A percentile compares a stretch with the other conserved stretches of the same genome.
Evolutionary conservation across 768 basidiomycete genomes (phyloP).

Genomic region (Rhodocollybia butyracea): DNA sequence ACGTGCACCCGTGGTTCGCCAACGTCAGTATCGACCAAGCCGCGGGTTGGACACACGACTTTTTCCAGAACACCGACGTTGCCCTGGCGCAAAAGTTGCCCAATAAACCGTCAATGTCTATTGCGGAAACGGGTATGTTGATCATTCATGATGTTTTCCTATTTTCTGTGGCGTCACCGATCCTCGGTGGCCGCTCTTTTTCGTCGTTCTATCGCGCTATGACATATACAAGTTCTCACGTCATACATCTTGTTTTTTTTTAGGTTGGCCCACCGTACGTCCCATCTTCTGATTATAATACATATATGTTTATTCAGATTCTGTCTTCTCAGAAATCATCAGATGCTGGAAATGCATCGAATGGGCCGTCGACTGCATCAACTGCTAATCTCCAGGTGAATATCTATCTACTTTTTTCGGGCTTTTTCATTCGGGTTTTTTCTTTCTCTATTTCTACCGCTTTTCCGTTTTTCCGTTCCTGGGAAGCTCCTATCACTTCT

Average conservation of each 20-base stretch:
- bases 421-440: neutral
- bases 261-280: conserved; percentile 74
- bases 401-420: no score
- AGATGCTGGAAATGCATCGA: conserved; percentile 50
- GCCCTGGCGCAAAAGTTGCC: conserved; percentile 44
- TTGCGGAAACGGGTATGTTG: conserved; percentile 91
- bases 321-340: conserved; percentile 48
- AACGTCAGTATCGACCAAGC: conserved; percentile 62
- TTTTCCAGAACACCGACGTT: conserved; percentile 69
- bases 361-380: conserved; percentile 68
- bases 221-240: no score
- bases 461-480: neutral
- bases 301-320: neutral
- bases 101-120: conserved; percentile 80
- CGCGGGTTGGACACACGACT: conserved; percentile 78
- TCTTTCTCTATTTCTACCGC: neutral
- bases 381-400: conserved; percentile 56
- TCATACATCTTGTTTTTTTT: no score
- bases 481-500: no score
- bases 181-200: no score
- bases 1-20: conserved; percentile 94
- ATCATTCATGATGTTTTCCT: neutral
- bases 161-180: neutral
- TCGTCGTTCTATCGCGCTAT: no score
- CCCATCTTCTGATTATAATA: neutral